Conservation (phyloP, 2,329 filamentous ascomycete species). For the Beauveria australis region DNA sequence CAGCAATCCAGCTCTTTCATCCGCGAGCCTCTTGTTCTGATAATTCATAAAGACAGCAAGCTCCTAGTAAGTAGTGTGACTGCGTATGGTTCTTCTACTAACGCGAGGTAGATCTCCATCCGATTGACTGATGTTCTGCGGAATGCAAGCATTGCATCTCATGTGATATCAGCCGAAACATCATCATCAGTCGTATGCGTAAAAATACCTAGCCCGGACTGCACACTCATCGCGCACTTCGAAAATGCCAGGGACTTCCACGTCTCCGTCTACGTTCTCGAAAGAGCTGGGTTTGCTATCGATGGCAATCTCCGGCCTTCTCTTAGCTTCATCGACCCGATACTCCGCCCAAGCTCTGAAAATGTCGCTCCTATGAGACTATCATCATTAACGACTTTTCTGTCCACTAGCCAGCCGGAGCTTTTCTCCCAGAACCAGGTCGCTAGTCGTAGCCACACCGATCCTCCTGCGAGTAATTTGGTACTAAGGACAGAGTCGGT, state of each 20-base stretch:
- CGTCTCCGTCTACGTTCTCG: conserved; percentile 23
- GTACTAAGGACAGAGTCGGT: neutral
- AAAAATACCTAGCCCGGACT: conserved; percentile 17
- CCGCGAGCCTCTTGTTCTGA: neutral
- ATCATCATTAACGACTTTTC: conserved; percentile 1
- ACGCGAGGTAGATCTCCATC: neutral
- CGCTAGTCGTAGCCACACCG: neutral
- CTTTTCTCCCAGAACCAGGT: neutral
- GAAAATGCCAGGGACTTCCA: conserved; percentile 25
- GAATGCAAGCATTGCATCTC: neutral
- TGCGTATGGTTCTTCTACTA: neutral
- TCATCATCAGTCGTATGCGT: conserved; percentile 18
- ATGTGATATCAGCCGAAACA: conserved; percentile 12
- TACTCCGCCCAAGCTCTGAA: neutral
- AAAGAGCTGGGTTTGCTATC: conserved; percentile 22
- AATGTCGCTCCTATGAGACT: neutral
- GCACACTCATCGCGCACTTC: conserved; percentile 21
- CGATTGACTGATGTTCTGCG: conserved; percentile 7
- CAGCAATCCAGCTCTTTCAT: neutral
- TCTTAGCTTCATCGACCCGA: neutral
- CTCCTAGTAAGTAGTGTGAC: neutral
- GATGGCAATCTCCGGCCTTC: conserved; percentile 9
- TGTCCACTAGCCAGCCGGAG: neutral
- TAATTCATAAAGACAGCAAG: conserved; percentile 1
- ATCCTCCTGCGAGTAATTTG: neutral